A percentile compares a stretch with the other conserved stretches of the same genome.
Conservation (phyloP, 495 filamentous ascomycete genomes). For the Penicillium roqueforti region DNA sequence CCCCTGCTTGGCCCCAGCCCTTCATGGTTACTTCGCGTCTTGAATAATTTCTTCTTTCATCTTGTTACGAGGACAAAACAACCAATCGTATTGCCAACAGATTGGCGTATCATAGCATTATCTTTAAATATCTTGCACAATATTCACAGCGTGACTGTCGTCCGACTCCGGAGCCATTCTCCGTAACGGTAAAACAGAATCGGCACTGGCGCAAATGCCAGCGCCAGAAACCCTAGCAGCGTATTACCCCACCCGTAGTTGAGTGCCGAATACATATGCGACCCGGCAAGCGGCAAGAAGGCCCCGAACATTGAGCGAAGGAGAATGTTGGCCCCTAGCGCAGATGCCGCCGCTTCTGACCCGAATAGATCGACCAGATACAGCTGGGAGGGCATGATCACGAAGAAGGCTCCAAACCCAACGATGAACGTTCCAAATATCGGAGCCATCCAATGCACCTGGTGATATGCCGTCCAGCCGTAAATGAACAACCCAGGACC, state of each 20-base stretch:
- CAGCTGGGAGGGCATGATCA: not conserved
- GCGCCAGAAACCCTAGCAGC: not conserved
- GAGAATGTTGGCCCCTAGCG: not conserved
- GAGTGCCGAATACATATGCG: not conserved
- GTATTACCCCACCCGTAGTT: not conserved
- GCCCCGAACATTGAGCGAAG: not conserved
- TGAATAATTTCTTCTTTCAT: no score
- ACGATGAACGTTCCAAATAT: not conserved
- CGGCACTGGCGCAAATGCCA: not conserved
- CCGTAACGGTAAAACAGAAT: not conserved
- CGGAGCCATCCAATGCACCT: constrained; percentile 43
- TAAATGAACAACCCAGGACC: constrained; percentile 59
- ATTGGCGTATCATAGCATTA: not conserved
- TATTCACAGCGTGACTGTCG: not conserved
- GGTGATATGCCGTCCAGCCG: constrained; percentile 55
- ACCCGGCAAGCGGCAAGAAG: not conserved
- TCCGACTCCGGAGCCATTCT: not conserved
- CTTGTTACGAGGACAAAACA: no score
- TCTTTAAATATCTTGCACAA: not conserved
- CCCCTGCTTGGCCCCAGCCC: no score
- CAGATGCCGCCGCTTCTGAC: not conserved
- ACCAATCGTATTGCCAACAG: no score
- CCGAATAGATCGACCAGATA: not conserved
- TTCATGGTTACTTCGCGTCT: no score
- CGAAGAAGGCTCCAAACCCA: not conserved